Conservation (phyloP, 1,139 yeast species). For the Candida pseudocylindracea region DNA sequence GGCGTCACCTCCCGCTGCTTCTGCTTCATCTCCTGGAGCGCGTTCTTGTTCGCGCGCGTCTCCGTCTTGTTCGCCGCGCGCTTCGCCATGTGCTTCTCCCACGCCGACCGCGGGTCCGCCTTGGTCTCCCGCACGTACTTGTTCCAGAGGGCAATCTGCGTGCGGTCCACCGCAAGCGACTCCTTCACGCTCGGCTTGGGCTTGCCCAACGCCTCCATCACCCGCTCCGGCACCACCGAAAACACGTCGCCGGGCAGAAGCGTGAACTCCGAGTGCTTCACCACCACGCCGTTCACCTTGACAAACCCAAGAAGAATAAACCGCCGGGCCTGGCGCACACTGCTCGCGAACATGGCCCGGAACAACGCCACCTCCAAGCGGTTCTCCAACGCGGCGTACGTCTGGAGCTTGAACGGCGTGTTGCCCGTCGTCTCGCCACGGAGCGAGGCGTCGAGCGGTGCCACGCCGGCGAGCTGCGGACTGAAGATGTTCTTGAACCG, state of each 20-base stretch:
- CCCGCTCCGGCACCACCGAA: constrained; percentile 70
- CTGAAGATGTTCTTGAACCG: constrained; percentile 57
- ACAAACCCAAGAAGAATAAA: constrained; percentile 71
- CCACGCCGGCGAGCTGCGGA: constrained; percentile 64
- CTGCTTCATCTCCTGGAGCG: constrained; percentile 13
- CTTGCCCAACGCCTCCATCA: constrained; percentile 67
- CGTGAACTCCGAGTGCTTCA: constrained; percentile 63
- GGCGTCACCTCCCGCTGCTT: constrained; percentile 20
- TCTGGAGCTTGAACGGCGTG: constrained; percentile 78
- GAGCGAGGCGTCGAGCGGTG: constrained; percentile 59
- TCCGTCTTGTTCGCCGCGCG: constrained; percentile 4
- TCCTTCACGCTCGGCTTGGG: constrained; percentile 53
- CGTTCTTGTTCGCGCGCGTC: constrained; percentile 7
- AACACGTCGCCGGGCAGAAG: constrained; percentile 74
- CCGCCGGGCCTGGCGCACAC: constrained; percentile 85
- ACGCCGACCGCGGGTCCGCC: constrained; percentile 32
- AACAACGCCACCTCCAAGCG: constrained; percentile 78
- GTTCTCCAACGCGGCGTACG: constrained; percentile 73
- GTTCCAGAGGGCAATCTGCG: constrained; percentile 60
- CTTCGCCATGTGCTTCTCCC: constrained; percentile 28
- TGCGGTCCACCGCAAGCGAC: constrained; percentile 45
- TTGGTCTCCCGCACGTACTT: constrained; percentile 36
- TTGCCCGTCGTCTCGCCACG: constrained; percentile 28
- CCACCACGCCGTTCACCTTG: constrained; percentile 57
- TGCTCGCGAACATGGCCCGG: constrained; percentile 84